Base-by-base conservation (phyloP, 345 rosid species). In the Arabidopsis suecica region DNA sequence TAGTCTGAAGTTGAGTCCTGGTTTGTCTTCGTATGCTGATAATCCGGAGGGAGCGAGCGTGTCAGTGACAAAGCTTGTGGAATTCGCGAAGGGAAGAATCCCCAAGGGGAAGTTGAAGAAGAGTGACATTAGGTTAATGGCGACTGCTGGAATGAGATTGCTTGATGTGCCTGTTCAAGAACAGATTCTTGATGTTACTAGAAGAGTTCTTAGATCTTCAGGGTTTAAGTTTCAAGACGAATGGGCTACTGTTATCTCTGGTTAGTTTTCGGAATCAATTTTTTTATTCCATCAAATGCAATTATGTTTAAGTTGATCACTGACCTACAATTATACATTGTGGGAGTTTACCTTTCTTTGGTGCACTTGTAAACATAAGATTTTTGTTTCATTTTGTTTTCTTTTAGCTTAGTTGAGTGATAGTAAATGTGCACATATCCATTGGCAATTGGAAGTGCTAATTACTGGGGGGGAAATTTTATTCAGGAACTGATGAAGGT, bases 141-240 rank as follows among this genome's bases (percentile, higher is more conserved):
- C 96, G 2, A 95, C 99, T 0, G 99, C 97, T 9, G 99, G 99
- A 54, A 54, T 95, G 89, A 81, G 99, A 75, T 74, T 95, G 83
- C 84, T 95, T 56, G 86, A 86, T 10, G 18, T 60, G 14, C 68
- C 42, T 11, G 81, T 84, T 68, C 97, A 87, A 67, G 82, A 81
- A 30, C 77, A 65, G 84, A 89, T 95, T 62, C 78, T 95, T 69
- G 80, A 84, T 20, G 80, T 84, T 32, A 78, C 88, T 11, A 78
- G 93, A 50, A 65, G 69, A 61, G 84, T 84, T 54, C 85, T 95
- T 48, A 81, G 88, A 78, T 73, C 36, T 23, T 89, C 96, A n/a
- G 97, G 86, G 32, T 91, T 94, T 78, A 79, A 38, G 70, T 94
- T 91, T 57, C 81, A n/a, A 20, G 89, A 89, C 37, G 83, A 86